Percentiles rank a stretch among this genome's conserved stretches.
phyloP scores from a whole-genome alignment of 768 basidiomycete genomes.

The Flagelloscypha sp. region DNA sequence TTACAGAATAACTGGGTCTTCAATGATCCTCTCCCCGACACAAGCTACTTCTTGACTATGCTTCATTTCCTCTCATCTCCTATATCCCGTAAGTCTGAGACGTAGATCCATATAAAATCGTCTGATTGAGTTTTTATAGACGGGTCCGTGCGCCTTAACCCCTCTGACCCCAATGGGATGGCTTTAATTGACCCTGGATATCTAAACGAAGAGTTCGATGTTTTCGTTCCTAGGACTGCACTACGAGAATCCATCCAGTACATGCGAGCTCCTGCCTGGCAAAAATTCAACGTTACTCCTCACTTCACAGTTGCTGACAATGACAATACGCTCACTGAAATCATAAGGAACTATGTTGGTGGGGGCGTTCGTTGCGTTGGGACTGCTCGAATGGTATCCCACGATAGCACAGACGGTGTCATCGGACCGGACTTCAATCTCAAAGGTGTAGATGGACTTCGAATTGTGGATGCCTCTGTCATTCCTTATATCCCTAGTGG shows the following conservation, averaged over 20 bases:
- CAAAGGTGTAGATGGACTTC: conserved; percentile 22
- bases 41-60: no score
- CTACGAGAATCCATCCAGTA: conserved; percentile 9
- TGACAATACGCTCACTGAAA: no score
- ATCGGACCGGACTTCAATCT: conserved; percentile 24
- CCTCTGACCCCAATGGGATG: conserved; percentile 29
- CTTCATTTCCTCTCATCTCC: no score
- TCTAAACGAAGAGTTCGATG: conserved; percentile 16
- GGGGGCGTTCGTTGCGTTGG: no score
- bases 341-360: no score
- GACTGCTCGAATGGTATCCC: conserved; percentile 6
- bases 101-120: no score
- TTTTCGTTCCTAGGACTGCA: no score
- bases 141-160: conserved; percentile 24
- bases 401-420: conserved; percentile 17
- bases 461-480: conserved; percentile 28
- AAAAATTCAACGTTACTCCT: conserved; percentile 12
- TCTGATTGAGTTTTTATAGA: no score
- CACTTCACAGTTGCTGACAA: no score
- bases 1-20: no score
- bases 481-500: conserved; percentile 20
- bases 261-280: conserved; percentile 12
- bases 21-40: no score
- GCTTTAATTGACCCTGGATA: conserved; percentile 40
- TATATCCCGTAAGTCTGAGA: no score